These are phyloP conservation scores for Ballota nigra DNA, from an alignment of 257 asterid genomes.

Conservation along the genomic window DNA sequence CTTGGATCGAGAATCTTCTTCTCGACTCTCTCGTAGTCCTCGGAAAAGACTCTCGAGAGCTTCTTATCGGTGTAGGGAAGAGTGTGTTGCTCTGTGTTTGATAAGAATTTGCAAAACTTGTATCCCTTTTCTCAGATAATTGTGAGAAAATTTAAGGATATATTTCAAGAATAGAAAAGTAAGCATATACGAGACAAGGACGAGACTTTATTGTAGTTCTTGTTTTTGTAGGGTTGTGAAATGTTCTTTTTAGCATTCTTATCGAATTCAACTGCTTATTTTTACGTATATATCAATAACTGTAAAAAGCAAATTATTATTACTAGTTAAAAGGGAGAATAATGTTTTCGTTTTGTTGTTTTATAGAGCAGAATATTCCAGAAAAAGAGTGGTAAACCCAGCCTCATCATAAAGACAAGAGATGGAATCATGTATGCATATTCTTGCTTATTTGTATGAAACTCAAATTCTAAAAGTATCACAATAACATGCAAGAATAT, in stretches of 20 bases:
- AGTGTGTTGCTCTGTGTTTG: neutral
- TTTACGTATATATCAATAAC: neutral
- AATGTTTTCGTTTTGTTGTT: neutral
- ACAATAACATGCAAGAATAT: no score
- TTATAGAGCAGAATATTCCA: neutral
- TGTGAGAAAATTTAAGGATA: neutral
- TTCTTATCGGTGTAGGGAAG: slow-evolving; percentile 15
- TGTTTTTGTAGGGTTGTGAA: neutral
- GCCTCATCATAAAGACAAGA: neutral
- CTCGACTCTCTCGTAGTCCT: slow-evolving; percentile 52
- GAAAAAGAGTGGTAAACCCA: neutral
- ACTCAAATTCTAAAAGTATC: no score
- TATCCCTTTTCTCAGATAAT: neutral
- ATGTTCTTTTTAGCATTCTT: neutral
- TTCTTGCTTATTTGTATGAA: no score
- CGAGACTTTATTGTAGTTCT: neutral
- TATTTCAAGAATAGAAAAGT: slow-evolving; percentile 20
- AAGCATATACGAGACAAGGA: slow-evolving; percentile 12
- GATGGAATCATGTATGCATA: no score
- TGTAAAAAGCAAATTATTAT: neutral
- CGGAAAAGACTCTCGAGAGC: slow-evolving; percentile 60
- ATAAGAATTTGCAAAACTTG: no score
- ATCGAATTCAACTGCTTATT: neutral
- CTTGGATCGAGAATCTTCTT: slow-evolving; percentile 60
- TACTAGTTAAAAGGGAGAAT: neutral